Evolutionary conservation across 768 basidiomycete species (phyloP), one percentile per base, ranked within the genome.

Genomic region (Mycena pura): DNA sequence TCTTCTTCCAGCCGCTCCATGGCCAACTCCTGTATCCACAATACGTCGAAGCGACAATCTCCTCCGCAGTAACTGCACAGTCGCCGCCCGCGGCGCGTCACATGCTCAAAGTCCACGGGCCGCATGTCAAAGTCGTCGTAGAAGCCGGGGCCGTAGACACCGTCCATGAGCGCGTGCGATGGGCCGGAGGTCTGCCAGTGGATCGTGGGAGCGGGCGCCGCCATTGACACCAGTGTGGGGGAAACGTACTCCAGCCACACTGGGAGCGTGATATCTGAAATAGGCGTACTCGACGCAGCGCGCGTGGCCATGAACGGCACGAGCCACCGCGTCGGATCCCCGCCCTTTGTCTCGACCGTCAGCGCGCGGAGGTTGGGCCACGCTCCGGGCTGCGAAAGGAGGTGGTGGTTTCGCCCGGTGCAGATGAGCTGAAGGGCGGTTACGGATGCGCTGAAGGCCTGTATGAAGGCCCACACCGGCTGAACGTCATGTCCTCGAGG

Each of bases 111-210:
- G 38, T 53, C 28, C 19, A 10, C 29, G 5, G 27, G n/a, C 10
- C 51, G 51, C 40, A 41, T 43, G 7, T 53, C 51, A 8, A 14
- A 43, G n/a, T 53, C 40, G 40, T 41, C 40, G 39, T 41, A 53
- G 19, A 53, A 53, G 8, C 40, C 40, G 19, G 28, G 28, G n/a
- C 31, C 40, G 17, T 31, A 21, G 3, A 32, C 19, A 11, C 40
- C 51, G 25, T 53, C 51, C 25, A 53, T 53, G 28, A 53, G 51
- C 27, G 38, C 50, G 39, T 7, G 50, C 38, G 50, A 52, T 10
- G 48, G 48, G 19, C 34, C 49, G 19, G 17, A 15, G 29, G 22
- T 21, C 29, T 29, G 40, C 40, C 28, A 22, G 3, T 32, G 41
- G 39, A 53, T 41, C 4, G 11, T 10, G 28, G 39, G 49, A 17